A percentile compares a stretch with the other conserved stretches of the same genome.
Evolutionary conservation across 2,329 filamentous ascomycete species (phyloP).

Genomic region (Sarocladiaceae sp.): DNA sequence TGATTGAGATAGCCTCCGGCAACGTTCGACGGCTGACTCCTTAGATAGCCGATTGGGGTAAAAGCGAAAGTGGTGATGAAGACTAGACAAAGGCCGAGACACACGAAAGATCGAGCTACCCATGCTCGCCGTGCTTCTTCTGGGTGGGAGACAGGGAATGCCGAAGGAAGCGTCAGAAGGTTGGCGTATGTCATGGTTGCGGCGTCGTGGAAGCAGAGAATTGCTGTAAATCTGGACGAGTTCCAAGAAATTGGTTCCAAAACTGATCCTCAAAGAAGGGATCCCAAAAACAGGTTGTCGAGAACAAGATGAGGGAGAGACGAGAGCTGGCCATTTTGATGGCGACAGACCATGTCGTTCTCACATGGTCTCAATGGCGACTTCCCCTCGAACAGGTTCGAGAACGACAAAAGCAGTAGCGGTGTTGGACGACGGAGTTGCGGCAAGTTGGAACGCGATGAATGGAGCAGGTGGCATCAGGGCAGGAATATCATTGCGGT

Average conservation of each 20-base stretch:
- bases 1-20: not conserved
- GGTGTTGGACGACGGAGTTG: too few relatives aligned
- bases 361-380: too few relatives aligned
- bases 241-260: not conserved
- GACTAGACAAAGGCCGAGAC: slow-evolving; percentile 2
- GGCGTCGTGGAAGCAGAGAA: not conserved
- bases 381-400: too few relatives aligned
- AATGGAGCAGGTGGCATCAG: too few relatives aligned
- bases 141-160: not conserved
- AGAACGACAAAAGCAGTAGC: too few relatives aligned
- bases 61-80: not conserved
- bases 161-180: not conserved
- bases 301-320: not conserved
- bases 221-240: not conserved
- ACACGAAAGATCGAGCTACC: not conserved
- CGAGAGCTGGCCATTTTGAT: not conserved
- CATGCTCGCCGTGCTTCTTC: slow-evolving; percentile 4
- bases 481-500: too few relatives aligned
- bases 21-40: not conserved
- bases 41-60: not conserved
- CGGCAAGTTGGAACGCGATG: too few relatives aligned
- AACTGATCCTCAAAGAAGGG: slow-evolving; percentile 2
- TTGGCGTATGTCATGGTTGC: not conserved
- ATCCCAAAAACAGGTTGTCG: not conserved
- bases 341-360: not conserved